A percentile compares a stretch with the other conserved stretches of the same genome.
Conservation (phyloP, 2,329 filamentous ascomycete species). For the Epichloe aotearoae region DNA sequence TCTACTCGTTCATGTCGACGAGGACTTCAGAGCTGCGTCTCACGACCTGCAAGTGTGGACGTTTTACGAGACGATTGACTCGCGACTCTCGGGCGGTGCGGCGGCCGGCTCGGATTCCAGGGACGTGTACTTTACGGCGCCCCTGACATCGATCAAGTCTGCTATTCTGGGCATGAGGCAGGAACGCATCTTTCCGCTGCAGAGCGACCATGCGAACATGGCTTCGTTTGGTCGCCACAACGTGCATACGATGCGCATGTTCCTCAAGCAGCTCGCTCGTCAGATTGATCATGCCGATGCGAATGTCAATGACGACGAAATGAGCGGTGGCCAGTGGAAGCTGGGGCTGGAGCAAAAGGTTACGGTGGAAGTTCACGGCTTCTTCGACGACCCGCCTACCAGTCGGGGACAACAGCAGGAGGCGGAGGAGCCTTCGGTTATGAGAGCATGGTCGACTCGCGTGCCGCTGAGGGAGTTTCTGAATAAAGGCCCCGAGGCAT, state of each 20-base stretch:
- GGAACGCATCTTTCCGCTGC: slow-evolving; percentile 38
- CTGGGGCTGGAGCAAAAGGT: slow-evolving; percentile 39
- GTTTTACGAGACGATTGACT: slow-evolving; percentile 50
- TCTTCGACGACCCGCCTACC: slow-evolving; percentile 37
- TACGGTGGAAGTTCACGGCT: slow-evolving; percentile 42
- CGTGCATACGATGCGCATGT: slow-evolving; percentile 30
- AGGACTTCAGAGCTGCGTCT: slow-evolving; percentile 13
- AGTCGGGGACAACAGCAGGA: not conserved
- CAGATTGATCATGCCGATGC: slow-evolving; percentile 22
- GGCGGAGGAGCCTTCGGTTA: slow-evolving; percentile 12
- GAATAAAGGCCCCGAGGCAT: slow-evolving; percentile 39
- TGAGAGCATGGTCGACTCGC: slow-evolving; percentile 38
- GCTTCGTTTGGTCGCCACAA: slow-evolving; percentile 41
- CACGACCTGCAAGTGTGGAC: slow-evolving; percentile 49
- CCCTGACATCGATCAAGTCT: slow-evolving; percentile 44
- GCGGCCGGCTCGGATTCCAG: slow-evolving; percentile 8
- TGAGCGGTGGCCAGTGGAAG: slow-evolving; percentile 24
- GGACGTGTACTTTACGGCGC: slow-evolving; percentile 44
- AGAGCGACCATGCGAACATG: slow-evolving; percentile 41
- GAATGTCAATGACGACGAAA: slow-evolving; percentile 11
- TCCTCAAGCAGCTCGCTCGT: slow-evolving; percentile 21
- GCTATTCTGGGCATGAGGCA: slow-evolving; percentile 36
- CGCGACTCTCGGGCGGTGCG: slow-evolving; percentile 31
- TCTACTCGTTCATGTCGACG: slow-evolving; percentile 13
- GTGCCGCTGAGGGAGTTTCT: slow-evolving; percentile 41